A percentile compares a stretch with the other conserved stretches of the same genome.
Conservation (phyloP, 1,139 yeast genomes). For the Candida sp. region DNA sequence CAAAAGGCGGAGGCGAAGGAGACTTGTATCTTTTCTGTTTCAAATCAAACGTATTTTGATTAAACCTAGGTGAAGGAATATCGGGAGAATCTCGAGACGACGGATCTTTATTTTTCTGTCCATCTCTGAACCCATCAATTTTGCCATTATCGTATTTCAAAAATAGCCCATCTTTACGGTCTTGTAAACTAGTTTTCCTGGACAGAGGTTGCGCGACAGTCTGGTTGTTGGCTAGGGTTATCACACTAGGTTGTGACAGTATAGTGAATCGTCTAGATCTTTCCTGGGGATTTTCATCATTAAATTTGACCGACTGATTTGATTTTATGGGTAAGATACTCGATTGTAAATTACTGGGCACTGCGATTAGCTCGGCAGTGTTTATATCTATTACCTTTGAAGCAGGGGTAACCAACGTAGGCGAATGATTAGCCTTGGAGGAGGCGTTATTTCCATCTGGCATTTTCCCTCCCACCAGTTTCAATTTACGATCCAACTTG, state of each 20-base stretch:
- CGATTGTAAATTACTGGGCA: constrained; percentile 1
- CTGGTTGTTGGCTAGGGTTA: constrained; percentile 13
- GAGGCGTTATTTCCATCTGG: not conserved
- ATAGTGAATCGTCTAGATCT: constrained; percentile 43
- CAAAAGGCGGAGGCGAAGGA: constrained; percentile 6
- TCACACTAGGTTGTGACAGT: constrained; percentile 40
- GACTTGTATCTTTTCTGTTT: constrained; percentile 3
- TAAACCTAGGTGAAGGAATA: not conserved
- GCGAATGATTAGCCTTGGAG: not conserved
- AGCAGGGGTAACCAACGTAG: not conserved
- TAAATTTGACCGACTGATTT: constrained; percentile 34
- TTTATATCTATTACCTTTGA: not conserved
- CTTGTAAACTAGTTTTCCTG: constrained; percentile 1
- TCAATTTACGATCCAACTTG: not conserved
- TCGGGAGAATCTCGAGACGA: constrained; percentile 2
- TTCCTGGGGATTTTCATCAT: constrained; percentile 36
- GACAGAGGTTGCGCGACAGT: constrained; percentile 5
- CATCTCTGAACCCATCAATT: not conserved
- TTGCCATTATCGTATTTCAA: not conserved
- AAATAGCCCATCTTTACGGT: not conserved
- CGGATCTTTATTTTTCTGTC: not conserved
- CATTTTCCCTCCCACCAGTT: not conserved
- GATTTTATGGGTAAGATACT: constrained; percentile 3
- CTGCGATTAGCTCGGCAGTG: not conserved
- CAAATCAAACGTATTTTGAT: not conserved